Base-by-base conservation (phyloP, 805 yeast genomes). In the Schizosaccharomyces osmophilus region DNA sequence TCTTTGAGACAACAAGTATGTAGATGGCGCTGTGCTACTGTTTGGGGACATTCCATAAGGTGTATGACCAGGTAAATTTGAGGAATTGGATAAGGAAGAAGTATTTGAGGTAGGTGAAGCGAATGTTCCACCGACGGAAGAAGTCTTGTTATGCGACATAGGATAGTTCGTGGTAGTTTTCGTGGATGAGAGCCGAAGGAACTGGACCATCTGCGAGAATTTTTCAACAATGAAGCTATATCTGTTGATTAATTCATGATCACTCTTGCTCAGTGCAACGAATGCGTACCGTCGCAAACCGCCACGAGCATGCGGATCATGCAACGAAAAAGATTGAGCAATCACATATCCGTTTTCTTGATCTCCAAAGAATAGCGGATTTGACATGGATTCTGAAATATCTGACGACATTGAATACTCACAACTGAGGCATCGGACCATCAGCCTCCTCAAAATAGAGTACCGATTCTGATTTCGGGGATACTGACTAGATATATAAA, bases 361-460 rank as follows among this genome's bases (percentile, higher is more conserved):
- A 58, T 63, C 64, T 8, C 64, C 64, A 19, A 63, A 39, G n/a
- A 63, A 26, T 31, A 62, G 36, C 4, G 64, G 55, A 11, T 45
- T 42, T 31, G 61, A 48, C 45, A 51, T 22, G 32, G 57, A 51
- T 19, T 51, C 36, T 5, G 57, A 24, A 22, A 29, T 17, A 17
- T 24, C 36, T 6, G 57, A 51, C 26, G 32, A 29, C 6, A 29
- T 8, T 26, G 57, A 22, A 29, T 51, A 51, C 68, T 69, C 11
- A 67, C 63, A 32, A 66, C 64, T 41, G 64, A 63, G 45, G 64
- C 63, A 24, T 67, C 57, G 62, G 59, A 69, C 62, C 61, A 71
- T 68, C 24, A 67, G 63, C 59, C 67, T 69, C 8, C 71, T 64
- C 17, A 69, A 63, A 6, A 68, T 67, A 48, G 65, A 58, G 62